Conservation (phyloP, 495 filamentous ascomycete genomes). For the Aspergillus avenaceus region DNA sequence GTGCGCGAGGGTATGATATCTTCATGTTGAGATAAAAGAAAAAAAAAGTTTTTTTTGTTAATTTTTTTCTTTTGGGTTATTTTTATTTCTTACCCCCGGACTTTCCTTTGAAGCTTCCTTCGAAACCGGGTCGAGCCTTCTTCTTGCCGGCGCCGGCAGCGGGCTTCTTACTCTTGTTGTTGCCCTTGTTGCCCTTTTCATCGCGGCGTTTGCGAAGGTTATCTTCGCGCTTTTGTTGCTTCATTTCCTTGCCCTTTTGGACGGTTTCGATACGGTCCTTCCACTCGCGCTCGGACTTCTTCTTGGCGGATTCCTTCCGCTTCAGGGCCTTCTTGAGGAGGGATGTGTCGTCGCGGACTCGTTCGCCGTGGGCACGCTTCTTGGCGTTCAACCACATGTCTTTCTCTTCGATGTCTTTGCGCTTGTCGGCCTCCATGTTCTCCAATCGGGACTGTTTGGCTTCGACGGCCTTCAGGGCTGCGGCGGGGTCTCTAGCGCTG, state of each 20-base stretch:
- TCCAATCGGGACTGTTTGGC: slow-evolving; percentile 71
- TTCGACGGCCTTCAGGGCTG: slow-evolving; percentile 63
- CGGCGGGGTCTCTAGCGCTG: slow-evolving; percentile 75
- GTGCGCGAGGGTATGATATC: too few species aligned
- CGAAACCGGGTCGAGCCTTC: slow-evolving; percentile 76
- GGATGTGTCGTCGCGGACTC: slow-evolving; percentile 82
- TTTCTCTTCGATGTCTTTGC: slow-evolving; percentile 82
- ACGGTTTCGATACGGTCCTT: slow-evolving; percentile 74
- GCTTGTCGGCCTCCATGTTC: slow-evolving; percentile 69
- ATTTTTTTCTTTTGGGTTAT: neutral
- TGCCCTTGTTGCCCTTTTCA: slow-evolving; percentile 58
- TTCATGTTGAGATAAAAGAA: too few species aligned
- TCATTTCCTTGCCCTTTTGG: slow-evolving; percentile 67
- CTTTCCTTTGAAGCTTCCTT: slow-evolving; percentile 78
- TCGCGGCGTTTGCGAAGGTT: slow-evolving; percentile 84
- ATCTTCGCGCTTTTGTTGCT: slow-evolving; percentile 82
- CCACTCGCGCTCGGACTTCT: slow-evolving; percentile 88
- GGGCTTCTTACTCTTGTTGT: slow-evolving; percentile 55
- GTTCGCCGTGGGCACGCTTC: slow-evolving; percentile 84
- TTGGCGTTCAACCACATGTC: slow-evolving; percentile 90
- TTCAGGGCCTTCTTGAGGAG: slow-evolving; percentile 93
- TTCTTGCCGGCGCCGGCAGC: slow-evolving; percentile 52
- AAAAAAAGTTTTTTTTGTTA: neutral
- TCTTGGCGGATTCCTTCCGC: slow-evolving; percentile 84
- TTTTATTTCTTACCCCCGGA: slow-evolving; percentile 40